Percentiles rank a stretch among this genome's conserved stretches.
Conservation (phyloP, 371 early-diverging fungal genomes). For the Nematocida sp. region DNA sequence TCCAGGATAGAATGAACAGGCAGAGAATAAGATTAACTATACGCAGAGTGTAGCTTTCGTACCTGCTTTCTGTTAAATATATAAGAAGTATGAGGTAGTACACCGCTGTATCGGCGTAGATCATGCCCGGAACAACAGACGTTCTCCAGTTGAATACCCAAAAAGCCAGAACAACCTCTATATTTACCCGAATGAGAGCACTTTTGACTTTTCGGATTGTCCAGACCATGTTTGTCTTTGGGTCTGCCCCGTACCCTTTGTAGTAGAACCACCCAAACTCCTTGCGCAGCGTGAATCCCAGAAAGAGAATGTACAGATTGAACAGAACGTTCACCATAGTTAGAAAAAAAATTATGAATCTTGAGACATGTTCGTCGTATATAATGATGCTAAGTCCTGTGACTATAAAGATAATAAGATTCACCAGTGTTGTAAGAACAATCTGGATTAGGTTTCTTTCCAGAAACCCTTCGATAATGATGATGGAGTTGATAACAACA, state of each 20-base stretch:
- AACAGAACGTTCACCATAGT: not conserved
- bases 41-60: not conserved
- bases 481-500: not conserved
- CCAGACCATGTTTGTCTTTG: not conserved
- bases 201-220: slow-evolving; percentile 1
- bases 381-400: not conserved
- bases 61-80: not conserved
- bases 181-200: not conserved
- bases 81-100: not conserved
- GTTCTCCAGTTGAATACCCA: not conserved
- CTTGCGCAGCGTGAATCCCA: not conserved
- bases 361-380: not conserved
- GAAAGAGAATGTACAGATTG: not conserved
- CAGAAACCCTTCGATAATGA: slow-evolving; percentile 4
- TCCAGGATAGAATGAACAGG: not conserved
- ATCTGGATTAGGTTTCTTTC: slow-evolving; percentile 29
- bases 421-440: not conserved
- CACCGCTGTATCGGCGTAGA: too few relatives aligned
- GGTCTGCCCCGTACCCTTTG: slow-evolving; percentile 13
- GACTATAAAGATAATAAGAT: not conserved
- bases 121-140: too few relatives aligned
- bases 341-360: not conserved
- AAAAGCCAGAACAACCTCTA: not conserved
- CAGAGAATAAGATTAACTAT: not conserved
- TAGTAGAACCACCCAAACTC: slow-evolving; percentile 43